Evolutionary conservation across 2,329 filamentous ascomycete species (phyloP), one percentile per base, ranked within the genome.

Genomic region (Berkeleyomyces rouxiae): DNA sequence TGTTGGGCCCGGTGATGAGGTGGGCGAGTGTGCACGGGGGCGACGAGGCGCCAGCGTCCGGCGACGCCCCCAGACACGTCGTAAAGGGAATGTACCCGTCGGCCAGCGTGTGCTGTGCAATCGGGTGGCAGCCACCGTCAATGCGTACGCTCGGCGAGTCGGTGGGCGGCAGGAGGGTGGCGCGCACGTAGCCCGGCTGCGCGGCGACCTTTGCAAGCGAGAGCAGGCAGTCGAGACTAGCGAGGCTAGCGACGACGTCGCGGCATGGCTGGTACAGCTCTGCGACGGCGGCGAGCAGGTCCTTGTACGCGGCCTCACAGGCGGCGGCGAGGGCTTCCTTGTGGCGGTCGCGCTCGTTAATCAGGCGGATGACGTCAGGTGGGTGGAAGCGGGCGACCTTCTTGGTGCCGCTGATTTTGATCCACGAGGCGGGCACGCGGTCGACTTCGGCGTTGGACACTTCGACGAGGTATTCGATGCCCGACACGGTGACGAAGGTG

Each of bases 1-100:
- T 99, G 75, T 99, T 99, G 39, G 93, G 93, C 0, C 93, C 93
- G 0, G 93, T 99, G 69, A 99, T 86, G 63, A 97, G 85, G 67
- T 96, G 82, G 2, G 90, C 89, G 4, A 88, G 80, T 0, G 83
- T 81, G 2, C 61, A 31, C 4, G 63, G 57, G 23, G 23, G 23
- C 23, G 23, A 23, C 23, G 23, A 2, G 23, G 23, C 23, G 23
- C 2, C 23, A 23, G 23, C 23, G 23, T 23, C 23, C 23, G 2
- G 23, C 23, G 23, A 23, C 23, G 23, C 23, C 23, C 23, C 23
- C 23, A 23, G 23, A 23, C 23, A 23, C 23, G 90, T 87, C 69
- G 87, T 83, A 73, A 99, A 99, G 57, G 93, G 92, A 64, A 99
- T 95, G 73, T 97, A 99, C 60, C 83, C 80, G 13, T 39, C 42